Base-by-base conservation (phyloP, 176 grass and related monocot species). In the Thinopyrum elongatum region DNA sequence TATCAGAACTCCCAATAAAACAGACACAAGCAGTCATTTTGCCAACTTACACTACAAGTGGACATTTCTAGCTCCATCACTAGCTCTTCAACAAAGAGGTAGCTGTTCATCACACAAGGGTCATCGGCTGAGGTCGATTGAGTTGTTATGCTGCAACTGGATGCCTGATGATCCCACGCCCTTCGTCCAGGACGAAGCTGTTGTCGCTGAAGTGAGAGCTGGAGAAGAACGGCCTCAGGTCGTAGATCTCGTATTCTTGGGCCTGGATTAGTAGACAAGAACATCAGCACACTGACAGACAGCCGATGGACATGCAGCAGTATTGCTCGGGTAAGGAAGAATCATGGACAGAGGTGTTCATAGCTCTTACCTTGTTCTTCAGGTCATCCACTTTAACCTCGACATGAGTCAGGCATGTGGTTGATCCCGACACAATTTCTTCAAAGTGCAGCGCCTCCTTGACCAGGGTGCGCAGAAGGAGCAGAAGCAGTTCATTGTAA, bases 301-400 rank as follows among this genome's bases (percentile, higher is more conserved):
- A 16, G 35, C 21, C 17, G 1, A 53, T 10, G 16, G 26, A 22
- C 16, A 46, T 4, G 72, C 15, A 55, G 27, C 16, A 19, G 27
- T 5, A 28, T 76, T 76, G 46, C 46, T 33, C 27, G 22, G 14
- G 9, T 62, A 69, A 68, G 35, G 8, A 46, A 61, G 47, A 53
- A 38, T 14, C 19, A 73, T 22, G 5, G n/a, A 7, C 51, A 28
- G 23, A 33, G 80, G 17, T 33, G 51, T 41, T 83, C 30, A 8
- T 21, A 30, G 46, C 21, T 85, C 77, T 88, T 68, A 93, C 97
- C 97, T 96, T 96, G 88, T 89, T 89, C 49, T 73, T 89, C 22
- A 99, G 89, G 46, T 99, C 97, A 41, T 95, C 88, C 65, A 99
- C 89, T 82, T 93, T 99, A 65, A 99, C 89, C 68, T 99, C 97